Evolutionary conservation across 1,139 yeast species (phyloP), one percentile per base, ranked within the genome.

Genomic region (Yamadazyma taylorii): DNA sequence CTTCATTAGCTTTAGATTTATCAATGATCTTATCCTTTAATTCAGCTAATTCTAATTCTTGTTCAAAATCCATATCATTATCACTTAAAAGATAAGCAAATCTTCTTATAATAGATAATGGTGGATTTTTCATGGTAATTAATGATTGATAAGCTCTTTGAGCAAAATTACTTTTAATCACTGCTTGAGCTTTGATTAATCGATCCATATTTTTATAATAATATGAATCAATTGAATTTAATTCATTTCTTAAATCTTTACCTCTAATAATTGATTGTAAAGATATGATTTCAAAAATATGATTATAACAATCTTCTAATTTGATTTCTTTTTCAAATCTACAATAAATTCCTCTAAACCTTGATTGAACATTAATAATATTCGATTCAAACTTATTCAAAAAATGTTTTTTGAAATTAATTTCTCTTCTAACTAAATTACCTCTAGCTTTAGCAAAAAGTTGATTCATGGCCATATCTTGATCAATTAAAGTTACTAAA

Each of bases 71-170:
- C 24, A 66, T 61, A 40, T 85, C 92, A 40, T 79, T 79, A 46
- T 84, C 92, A 41, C 87, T 85, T 34, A 92, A 66, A 32, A 92
- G 62, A 46, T 80, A 79, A 1, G 92, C 86, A 60, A 89, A 94
- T 41, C 79, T 81, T 49, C 81, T 77, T 28, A 94, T 82, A 0
- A 89, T 86, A 17, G 81, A 62, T 33, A 94, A 61, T 0, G 95
- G 85, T 0, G 98, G 97, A 51, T 84, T 82, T 33, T 73, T 75
- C 56, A 77, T 80, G 10, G 76, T 73, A 31, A 86, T 78, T 39
- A 92, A 69, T 4, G 86, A 77, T 45, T 75, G 77, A 60, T 87
- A 92, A 0, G 96, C 95, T 33, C 69, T 73, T 21, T 84, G 84
- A 37, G 85, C 83, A 42, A 79, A 76, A 45, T 74, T 69, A 25